Evolutionary conservation across 176 grass and related monocot genomes (phyloP), one percentile per base, ranked within the genome.

Genomic region (Oryza brachyantha): DNA sequence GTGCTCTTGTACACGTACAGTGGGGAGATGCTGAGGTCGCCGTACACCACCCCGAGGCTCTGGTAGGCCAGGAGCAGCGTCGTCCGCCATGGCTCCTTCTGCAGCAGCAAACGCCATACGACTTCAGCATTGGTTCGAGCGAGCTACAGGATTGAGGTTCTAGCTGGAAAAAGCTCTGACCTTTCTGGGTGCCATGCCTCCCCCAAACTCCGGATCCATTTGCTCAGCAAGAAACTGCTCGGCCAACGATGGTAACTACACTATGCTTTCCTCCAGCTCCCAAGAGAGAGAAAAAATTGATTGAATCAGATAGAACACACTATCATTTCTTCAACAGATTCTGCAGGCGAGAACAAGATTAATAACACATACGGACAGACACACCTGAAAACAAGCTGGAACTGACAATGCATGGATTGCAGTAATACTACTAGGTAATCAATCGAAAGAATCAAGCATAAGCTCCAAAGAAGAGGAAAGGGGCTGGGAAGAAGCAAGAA

Each of bases 1-100:
- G 96, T 99, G 84, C 96, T 99, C 78, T 95, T 99, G 88, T 93
- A 99, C 17, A 99, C 96, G 80, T 99, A 99, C 16, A 99, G 77
- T 9, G 96, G 96, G 8, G 96, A 93, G 68, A 99, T 99, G 85
- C 96, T 91, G 14, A 99, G 85, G 78, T 99, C 96, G 10, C 96
- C 96, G 59, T 99, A 99, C 38, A 99, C 96, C 38, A 95, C 96
- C 3, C 96, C 96, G 0, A 99, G 72, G 82, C 96, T 99, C 90
- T 99, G 96, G 84, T 95, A 99, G 32, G 96, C 96, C 46, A 99
- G 86, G 26, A 95, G 39, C 90, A 93, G 77, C 67, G 89, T 91
- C 59, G 84, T 71, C 79, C 86, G 84, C 96, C 96, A 99, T 68
- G 92, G 28, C 81, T 91, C 83, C 77, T 85, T 78, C 95, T 93